phyloP scores from a whole-genome alignment of 2,329 filamentous ascomycete species.

The Arthrobotrys conoides region DNA sequence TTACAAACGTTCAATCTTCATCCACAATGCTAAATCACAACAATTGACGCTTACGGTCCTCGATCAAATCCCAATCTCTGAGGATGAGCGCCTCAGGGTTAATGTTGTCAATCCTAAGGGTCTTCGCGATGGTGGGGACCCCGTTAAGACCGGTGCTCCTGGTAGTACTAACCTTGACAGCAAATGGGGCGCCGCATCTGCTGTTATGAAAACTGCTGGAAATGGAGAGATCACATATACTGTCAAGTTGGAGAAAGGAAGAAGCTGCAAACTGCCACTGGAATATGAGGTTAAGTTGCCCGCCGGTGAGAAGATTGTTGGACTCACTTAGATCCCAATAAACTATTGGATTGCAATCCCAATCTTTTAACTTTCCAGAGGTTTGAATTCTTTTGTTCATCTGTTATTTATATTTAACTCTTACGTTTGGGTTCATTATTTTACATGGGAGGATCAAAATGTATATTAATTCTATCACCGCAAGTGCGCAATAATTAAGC shows the following conservation, averaged over 20 bases:
- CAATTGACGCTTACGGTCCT: slow-evolving; percentile 71
- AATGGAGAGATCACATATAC: slow-evolving; percentile 69
- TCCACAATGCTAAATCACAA: slow-evolving; percentile 62
- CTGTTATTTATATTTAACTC: no score
- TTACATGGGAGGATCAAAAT: not conserved
- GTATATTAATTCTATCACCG: slow-evolving; percentile 6
- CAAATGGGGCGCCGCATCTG: slow-evolving; percentile 72
- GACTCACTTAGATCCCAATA: slow-evolving; percentile 29
- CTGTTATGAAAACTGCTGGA: slow-evolving; percentile 73
- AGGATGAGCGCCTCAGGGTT: slow-evolving; percentile 74
- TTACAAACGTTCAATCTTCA: slow-evolving; percentile 61
- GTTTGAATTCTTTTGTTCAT: not conserved
- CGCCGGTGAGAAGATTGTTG: slow-evolving; percentile 68
- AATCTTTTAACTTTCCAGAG: not conserved
- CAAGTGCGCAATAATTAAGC: not conserved
- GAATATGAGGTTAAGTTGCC: slow-evolving; percentile 76
- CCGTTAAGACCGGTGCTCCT: slow-evolving; percentile 66
- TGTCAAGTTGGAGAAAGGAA: slow-evolving; percentile 73
- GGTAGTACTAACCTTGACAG: slow-evolving; percentile 62
- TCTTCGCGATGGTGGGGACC: slow-evolving; percentile 67
- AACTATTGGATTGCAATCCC: not conserved
- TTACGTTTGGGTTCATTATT: not conserved
- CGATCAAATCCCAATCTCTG: slow-evolving; percentile 75
- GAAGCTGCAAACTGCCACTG: slow-evolving; percentile 72
- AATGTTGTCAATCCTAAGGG: slow-evolving; percentile 71